These are phyloP conservation scores for Phytophthora megakarya DNA, from an alignment of 352 stramenopile species.

Conservation along the genomic window DNA sequence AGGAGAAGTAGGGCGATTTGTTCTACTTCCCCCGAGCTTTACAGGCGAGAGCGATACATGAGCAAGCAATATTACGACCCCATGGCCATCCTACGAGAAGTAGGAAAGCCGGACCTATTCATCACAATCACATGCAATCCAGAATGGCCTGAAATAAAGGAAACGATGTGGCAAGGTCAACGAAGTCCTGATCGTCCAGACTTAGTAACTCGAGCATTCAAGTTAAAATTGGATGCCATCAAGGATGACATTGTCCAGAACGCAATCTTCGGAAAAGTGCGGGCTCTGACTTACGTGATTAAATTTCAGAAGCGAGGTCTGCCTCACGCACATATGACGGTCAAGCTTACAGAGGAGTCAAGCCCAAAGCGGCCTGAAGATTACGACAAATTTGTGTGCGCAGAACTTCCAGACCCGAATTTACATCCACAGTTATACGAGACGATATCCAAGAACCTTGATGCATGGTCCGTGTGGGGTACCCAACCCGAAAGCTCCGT, in stretches of 20 bases:
- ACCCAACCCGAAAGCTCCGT: background rate
- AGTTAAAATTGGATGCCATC: background rate
- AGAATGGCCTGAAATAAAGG: background rate
- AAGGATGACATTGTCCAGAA: background rate
- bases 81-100: background rate
- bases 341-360: background rate
- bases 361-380: background rate
- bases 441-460: too few relatives aligned
- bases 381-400: background rate
- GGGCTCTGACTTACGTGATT: background rate
- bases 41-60: background rate
- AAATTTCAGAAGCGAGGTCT: background rate
- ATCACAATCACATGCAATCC: background rate
- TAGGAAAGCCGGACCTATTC: background rate
- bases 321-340: too few relatives aligned
- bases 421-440: too few relatives aligned
- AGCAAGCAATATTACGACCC: constrained; percentile 2
- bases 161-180: too few relatives aligned
- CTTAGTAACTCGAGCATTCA: too few relatives aligned
- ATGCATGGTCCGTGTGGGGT: background rate
- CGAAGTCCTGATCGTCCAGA: too few relatives aligned
- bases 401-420: background rate
- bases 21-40: constrained; percentile 2
- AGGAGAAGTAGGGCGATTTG: constrained; percentile 2
- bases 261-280: background rate